Conservation (phyloP, 441 rosid species). For the Mallotus japonicus region DNA sequence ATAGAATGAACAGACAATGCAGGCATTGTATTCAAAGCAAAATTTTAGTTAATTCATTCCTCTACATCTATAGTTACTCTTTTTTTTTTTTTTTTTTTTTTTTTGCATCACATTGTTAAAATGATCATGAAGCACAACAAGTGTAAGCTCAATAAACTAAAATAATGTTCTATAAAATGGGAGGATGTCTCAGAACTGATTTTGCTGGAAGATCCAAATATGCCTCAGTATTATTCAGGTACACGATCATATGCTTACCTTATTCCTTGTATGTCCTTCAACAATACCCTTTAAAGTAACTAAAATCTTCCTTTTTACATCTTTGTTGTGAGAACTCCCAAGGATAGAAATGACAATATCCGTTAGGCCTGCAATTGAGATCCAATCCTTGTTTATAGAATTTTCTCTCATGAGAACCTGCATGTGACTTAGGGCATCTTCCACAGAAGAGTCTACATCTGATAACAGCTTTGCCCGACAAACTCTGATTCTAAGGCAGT, state of each 20-base stretch:
- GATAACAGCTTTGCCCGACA: constrained; percentile 46
- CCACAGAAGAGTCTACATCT: constrained; percentile 34
- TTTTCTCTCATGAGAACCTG: constrained; percentile 55
- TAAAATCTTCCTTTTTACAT: constrained; percentile 50
- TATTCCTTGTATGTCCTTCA: constrained; percentile 57
- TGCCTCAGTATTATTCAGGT: too few species aligned
- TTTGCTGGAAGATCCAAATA: background rate
- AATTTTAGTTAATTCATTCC: background rate
- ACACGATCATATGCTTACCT: constrained; percentile 32
- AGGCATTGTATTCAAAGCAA: background rate
- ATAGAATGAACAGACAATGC: background rate
- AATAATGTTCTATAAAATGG: background rate
- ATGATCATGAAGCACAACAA: background rate
- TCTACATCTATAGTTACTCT: background rate
- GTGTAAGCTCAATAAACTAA: background rate
- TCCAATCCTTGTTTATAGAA: constrained; percentile 62
- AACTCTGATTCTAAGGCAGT: constrained; percentile 59
- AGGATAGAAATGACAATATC: constrained; percentile 45
- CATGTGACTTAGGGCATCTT: constrained; percentile 54
- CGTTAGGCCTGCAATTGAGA: constrained; percentile 54
- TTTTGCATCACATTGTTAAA: too few species aligned
- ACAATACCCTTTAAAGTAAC: constrained; percentile 46
- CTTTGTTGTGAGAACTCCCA: constrained; percentile 43
- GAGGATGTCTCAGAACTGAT: constrained; percentile 2
- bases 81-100: too few species aligned